Percentiles rank a stretch among this genome's conserved stretches.
Evolutionary conservation across 1,284 basidiomycete genomes (phyloP).

Genomic region (Anthracocystis setariae): DNA sequence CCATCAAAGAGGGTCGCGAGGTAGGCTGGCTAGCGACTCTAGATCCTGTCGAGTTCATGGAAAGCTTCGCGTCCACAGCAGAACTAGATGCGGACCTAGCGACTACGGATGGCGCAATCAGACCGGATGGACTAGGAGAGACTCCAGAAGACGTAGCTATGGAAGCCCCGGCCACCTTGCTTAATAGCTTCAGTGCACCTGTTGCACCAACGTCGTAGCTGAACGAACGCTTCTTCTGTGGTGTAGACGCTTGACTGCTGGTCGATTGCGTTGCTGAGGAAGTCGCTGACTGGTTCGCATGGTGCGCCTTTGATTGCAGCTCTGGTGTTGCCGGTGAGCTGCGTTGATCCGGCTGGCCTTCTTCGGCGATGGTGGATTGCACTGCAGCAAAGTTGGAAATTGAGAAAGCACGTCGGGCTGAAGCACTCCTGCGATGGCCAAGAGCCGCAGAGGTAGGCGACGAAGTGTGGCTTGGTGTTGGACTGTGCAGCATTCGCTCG

Average conservation of each 20-base stretch:
- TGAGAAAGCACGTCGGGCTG: slow-evolving; percentile 32
- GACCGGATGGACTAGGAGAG: not conserved
- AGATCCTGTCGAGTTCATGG: not conserved
- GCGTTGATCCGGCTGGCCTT: slow-evolving; percentile 4
- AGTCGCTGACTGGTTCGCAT: not conserved
- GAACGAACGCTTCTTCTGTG: slow-evolving; percentile 40
- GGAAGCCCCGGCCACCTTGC: slow-evolving; percentile 16
- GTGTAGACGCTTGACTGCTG: slow-evolving; percentile 11
- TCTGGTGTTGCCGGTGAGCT: not conserved
- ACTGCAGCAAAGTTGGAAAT: slow-evolving; percentile 31
- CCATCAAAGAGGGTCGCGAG: slow-evolving; percentile 38
- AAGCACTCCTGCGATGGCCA: slow-evolving; percentile 4
- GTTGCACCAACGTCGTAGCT: slow-evolving; percentile 33
- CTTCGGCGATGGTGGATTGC: slow-evolving; percentile 37
- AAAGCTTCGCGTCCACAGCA: not conserved
- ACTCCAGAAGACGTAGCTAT: slow-evolving; percentile 14
- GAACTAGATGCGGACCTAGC: not conserved
- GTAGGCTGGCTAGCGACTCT: slow-evolving; percentile 1
- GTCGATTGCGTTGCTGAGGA: slow-evolving; percentile 4
- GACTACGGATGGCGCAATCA: slow-evolving; percentile 1
- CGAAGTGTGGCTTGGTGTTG: slow-evolving; percentile 15
- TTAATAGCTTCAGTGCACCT: slow-evolving; percentile 22
- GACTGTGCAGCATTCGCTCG: slow-evolving; percentile 47
- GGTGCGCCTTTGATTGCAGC: not conserved
- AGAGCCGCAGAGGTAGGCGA: slow-evolving; percentile 15